Evolutionary conservation across 2,329 filamentous ascomycete genomes (phyloP).

Genomic region (Diaporthe sp.): DNA sequence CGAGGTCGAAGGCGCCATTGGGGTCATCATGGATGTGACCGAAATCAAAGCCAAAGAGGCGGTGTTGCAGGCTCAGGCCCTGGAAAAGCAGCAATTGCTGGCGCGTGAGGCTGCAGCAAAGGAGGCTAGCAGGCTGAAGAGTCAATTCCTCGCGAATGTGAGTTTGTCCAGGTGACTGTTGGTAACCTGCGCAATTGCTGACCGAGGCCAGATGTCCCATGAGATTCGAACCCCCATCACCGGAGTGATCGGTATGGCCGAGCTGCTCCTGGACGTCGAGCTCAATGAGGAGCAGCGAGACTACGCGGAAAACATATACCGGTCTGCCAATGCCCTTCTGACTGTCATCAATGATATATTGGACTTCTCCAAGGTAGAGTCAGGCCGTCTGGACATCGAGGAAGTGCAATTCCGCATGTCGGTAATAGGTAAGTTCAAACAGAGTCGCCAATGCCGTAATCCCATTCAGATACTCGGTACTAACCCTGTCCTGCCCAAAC

Average conservation of each 20-base stretch:
- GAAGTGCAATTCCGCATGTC: slow-evolving; percentile 42
- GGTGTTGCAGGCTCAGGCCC: slow-evolving; percentile 73
- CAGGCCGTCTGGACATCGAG: slow-evolving; percentile 70
- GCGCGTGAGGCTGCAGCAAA: slow-evolving; percentile 84
- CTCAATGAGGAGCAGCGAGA: slow-evolving; percentile 69
- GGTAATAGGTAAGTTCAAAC: slow-evolving; percentile 35
- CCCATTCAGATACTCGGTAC: too few species aligned
- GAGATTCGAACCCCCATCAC: slow-evolving; percentile 77
- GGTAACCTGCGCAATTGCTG: neutral
- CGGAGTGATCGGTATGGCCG: slow-evolving; percentile 69
- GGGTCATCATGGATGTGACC: slow-evolving; percentile 85
- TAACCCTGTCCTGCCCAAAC: slow-evolving; percentile 52
- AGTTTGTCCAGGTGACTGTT: slow-evolving; percentile 36
- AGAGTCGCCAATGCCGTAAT: too few species aligned
- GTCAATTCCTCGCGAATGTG: slow-evolving; percentile 80
- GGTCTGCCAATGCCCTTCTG: slow-evolving; percentile 70
- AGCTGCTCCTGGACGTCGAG: slow-evolving; percentile 67
- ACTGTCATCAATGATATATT: slow-evolving; percentile 76
- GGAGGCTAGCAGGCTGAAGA: slow-evolving; percentile 84
- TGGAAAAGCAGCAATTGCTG: slow-evolving; percentile 77
- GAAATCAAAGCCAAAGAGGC: slow-evolving; percentile 76
- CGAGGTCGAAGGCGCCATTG: slow-evolving; percentile 80
- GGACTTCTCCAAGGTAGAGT: slow-evolving; percentile 75
- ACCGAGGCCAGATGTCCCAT: slow-evolving; percentile 73
- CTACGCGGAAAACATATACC: slow-evolving; percentile 68